These are phyloP conservation scores for Antrodiella citrinella DNA, from an alignment of 768 basidiomycete species.

Conservation along the genomic window DNA sequence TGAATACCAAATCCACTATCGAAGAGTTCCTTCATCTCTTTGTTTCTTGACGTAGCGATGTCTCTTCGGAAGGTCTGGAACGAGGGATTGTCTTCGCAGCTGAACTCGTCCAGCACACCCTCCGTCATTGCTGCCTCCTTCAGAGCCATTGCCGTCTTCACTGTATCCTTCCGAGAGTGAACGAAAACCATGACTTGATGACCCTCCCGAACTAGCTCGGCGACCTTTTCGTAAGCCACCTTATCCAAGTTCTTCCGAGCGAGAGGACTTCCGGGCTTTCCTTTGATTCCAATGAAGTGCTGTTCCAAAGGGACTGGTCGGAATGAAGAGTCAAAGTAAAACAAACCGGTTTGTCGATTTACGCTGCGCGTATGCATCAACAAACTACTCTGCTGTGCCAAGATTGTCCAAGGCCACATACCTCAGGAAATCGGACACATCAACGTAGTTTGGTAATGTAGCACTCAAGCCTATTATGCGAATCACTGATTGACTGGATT, in stretches of 20 bases:
- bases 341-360: constrained; percentile 77
- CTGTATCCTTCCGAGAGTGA: constrained; percentile 96
- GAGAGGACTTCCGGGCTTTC: constrained; percentile 67
- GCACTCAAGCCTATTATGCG: constrained; percentile 95
- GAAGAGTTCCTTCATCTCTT: constrained; percentile 94
- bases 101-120: constrained; percentile 70
- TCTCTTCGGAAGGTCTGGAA: constrained; percentile 70
- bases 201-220: constrained; percentile 78
- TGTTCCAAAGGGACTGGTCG: constrained; percentile 94
- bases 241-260: constrained; percentile 83
- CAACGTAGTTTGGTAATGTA: constrained; percentile 93
- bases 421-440: constrained; percentile 93
- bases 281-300: constrained; percentile 90
- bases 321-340: constrained; percentile 98
- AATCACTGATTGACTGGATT: constrained; percentile 92
- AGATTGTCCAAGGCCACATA: constrained; percentile 27
- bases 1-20: constrained; percentile 93
- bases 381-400: neutral
- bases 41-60: constrained; percentile 78
- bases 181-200: constrained; percentile 99
- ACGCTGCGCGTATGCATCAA: constrained; percentile 45
- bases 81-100: constrained; percentile 72
- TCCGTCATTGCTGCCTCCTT: constrained; percentile 70
- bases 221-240: constrained; percentile 86
- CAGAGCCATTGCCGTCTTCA: constrained; percentile 78